Conservation (phyloP, 495 filamentous ascomycete species). For the Annulohypoxylon bovei region DNA sequence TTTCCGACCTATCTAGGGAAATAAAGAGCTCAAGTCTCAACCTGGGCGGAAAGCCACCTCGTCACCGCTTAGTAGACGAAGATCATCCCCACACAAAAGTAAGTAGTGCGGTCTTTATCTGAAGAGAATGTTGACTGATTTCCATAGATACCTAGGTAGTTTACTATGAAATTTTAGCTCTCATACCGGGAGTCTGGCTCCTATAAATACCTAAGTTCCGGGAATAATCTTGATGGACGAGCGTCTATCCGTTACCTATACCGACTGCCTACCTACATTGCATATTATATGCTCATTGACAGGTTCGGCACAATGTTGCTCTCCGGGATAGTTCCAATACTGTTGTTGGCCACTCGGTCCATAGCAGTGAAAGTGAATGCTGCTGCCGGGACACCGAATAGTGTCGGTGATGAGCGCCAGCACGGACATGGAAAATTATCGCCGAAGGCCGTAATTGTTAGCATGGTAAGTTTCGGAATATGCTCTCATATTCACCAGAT, state of each 20-base stretch:
- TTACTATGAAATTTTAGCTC: neutral
- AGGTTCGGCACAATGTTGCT: conserved; percentile 10
- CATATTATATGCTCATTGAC: neutral
- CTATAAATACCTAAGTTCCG: neutral
- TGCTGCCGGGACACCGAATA: neutral
- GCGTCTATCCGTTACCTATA: neutral
- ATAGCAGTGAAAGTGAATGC: neutral
- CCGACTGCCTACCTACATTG: neutral
- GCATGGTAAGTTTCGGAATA: conserved; percentile 62
- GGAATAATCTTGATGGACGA: neutral
- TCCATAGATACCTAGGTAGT: no score
- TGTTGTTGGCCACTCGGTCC: neutral
- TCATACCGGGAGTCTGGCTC: neutral
- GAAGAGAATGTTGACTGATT: neutral
- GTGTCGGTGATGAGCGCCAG: neutral
- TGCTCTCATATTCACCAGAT: neutral
- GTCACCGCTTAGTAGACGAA: conserved; percentile 2
- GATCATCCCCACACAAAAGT: neutral
- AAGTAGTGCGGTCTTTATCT: neutral
- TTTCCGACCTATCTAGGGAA: neutral
- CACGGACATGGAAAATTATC: conserved; percentile 52
- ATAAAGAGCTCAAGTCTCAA: neutral
- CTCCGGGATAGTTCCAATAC: neutral
- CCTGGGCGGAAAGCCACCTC: conserved; percentile 10
- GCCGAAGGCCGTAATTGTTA: conserved; percentile 76